Evolutionary conservation across 345 rosid genomes (phyloP).

Genomic region (Acer negundo): DNA sequence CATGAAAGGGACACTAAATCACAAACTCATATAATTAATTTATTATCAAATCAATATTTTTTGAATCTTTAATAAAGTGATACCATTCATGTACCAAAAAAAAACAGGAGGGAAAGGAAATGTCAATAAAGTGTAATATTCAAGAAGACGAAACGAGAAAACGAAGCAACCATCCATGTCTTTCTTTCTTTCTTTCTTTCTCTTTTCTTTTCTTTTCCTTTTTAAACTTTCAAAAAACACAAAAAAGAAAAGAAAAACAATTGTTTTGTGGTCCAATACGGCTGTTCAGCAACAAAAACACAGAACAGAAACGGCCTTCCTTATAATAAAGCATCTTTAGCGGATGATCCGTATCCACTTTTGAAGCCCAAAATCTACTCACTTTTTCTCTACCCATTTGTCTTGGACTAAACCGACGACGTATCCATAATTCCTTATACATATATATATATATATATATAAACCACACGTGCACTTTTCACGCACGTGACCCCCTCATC

Average conservation of each 20-base stretch:
- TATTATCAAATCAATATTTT: not conserved
- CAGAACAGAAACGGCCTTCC: not conserved
- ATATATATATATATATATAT: not conserved
- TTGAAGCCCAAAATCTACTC: slow-evolving; percentile 22
- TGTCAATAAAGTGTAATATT: slow-evolving; percentile 23
- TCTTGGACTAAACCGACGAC: slow-evolving; percentile 20
- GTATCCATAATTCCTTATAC: slow-evolving; percentile 26
- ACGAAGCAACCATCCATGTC: slow-evolving; percentile 21
- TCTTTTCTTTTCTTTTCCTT: slow-evolving; percentile 11
- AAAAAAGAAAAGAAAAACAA: not conserved
- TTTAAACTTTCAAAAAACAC: not conserved
- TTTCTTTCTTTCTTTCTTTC: slow-evolving; percentile 14
- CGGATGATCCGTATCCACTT: slow-evolving; percentile 49
- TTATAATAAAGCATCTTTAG: slow-evolving; percentile 40
- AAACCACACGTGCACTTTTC: slow-evolving; percentile 40
- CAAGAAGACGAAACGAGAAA: slow-evolving; percentile 27
- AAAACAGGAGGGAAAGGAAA: slow-evolving; percentile 15
- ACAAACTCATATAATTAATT: no score
- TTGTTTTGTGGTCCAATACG: slow-evolving; percentile 26
- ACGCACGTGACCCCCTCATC: slow-evolving; percentile 35
- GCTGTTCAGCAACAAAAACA: slow-evolving; percentile 24
- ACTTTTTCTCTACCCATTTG: slow-evolving; percentile 1
- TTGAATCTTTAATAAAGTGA: slow-evolving; percentile 23
- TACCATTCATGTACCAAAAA: not conserved
- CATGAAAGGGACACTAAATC: no score